A percentile compares a stretch with the other conserved stretches of the same genome.
Conservation (phyloP, 1,139 yeast species). For the Nakaseomyces nivariensis region DNA sequence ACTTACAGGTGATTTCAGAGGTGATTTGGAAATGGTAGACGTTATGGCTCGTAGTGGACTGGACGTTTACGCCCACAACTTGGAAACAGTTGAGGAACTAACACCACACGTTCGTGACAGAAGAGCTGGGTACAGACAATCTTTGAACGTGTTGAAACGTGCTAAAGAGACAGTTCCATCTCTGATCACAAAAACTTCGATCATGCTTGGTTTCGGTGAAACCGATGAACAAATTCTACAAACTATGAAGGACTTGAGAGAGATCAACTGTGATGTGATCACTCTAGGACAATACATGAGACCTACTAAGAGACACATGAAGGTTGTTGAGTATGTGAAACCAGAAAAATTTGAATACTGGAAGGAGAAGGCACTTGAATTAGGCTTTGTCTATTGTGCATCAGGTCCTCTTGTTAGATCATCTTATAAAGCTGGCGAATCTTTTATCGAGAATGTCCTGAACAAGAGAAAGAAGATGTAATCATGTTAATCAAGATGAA, state of each 20-base stretch:
- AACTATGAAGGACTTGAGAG: constrained; percentile 67
- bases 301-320: constrained; percentile 97
- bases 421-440: constrained; percentile 96
- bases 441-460: constrained; percentile 88
- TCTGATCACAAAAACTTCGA: constrained; percentile 81
- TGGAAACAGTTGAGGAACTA: constrained; percentile 91
- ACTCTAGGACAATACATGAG: constrained; percentile 99
- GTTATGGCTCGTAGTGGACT: constrained; percentile 77
- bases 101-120: constrained; percentile 96
- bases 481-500: background rate
- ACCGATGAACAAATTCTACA: constrained; percentile 78
- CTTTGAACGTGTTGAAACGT: constrained; percentile 60
- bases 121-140: constrained; percentile 90
- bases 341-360: constrained; percentile 93
- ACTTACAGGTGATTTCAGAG: constrained; percentile 90
- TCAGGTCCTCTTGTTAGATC: constrained; percentile 96
- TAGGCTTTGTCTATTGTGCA: constrained; percentile 95
- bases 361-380: constrained; percentile 70
- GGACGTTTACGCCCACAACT: constrained; percentile 94
- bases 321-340: constrained; percentile 89
- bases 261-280: constrained; percentile 77
- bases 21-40: constrained; percentile 72
- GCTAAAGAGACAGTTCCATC: constrained; percentile 74
- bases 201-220: constrained; percentile 97
- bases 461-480: constrained; percentile 45